Base-by-base conservation (phyloP, 2,329 filamentous ascomycete genomes). In the Colletotrichum aenigma region DNA sequence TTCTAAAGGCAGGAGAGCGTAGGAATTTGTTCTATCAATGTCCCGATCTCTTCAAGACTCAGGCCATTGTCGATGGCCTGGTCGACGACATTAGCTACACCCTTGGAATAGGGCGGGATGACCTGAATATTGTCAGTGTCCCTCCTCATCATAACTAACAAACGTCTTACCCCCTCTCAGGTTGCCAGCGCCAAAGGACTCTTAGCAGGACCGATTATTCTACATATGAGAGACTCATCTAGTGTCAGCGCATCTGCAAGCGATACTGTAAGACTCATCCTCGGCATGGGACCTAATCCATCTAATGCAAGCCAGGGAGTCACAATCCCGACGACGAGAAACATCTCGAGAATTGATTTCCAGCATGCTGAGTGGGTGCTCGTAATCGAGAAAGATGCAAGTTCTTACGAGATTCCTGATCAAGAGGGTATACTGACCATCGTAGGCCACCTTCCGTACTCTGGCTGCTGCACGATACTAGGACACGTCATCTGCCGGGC, bases 11-110 rank as follows among this genome's bases (percentile, higher is more conserved):
- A 16, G 10, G 58, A 64, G 13, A 26, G n/a, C 21, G 4, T 30
- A 96, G 95, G 76, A 94, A 95, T 80, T 92, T 97, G 6, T 97
- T 93, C 82, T 97, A 97, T 81, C 92, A 94, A 79, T 90, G 96
- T 78, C 91, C 93, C 6, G 89, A 92, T 12, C 86, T 97, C 0
- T 97, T 97, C 80, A 88, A 89, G 24, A 92, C 88, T 66, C 95
- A 97, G 81, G 81, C 84, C 18, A 87, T 91, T 16, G 94, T 97
- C 0, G 93, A 97, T 81, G 88, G 88, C 34, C 91, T 95, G 61
- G 90, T 97, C 0, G 94, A 97, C 79, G 93, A 94, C 77, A 85
- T 97, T 43, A 94, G 94, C 1, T 91, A 89, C 71, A 95, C 94
- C 0, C 89, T 97, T 18, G 88, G 89, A 1, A 85, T 94, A 10